phyloP scores from a whole-genome alignment of 176 grass and related monocot genomes.

The Musa schizocarpa region DNA sequence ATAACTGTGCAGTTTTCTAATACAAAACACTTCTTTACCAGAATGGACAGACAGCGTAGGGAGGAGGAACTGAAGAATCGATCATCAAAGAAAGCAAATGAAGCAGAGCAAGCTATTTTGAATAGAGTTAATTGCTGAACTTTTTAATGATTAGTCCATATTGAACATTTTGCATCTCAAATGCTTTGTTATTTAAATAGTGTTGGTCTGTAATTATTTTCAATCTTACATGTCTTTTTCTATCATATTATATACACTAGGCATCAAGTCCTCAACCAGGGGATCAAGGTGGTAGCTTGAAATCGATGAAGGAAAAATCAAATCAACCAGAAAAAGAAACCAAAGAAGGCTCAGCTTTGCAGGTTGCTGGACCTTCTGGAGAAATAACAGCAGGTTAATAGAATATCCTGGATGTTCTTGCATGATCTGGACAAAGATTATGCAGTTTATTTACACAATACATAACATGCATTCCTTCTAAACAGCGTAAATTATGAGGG shows the following conservation, averaged over 20 bases:
- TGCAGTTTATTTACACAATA: neutral
- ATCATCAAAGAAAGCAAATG: conserved; percentile 14
- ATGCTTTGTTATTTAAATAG: neutral
- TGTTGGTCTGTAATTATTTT: neutral
- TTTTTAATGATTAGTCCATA: neutral
- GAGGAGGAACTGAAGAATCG: conserved; percentile 24
- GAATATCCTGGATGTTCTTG: neutral
- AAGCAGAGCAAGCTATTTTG: conserved; percentile 15
- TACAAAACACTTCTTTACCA: neutral
- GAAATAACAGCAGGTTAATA: conserved; percentile 77
- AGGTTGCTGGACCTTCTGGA: conserved; percentile 61
- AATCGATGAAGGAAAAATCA: conserved; percentile 31
- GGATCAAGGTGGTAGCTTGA: conserved; percentile 19
- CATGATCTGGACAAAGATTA: neutral
- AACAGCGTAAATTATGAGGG: too few relatives aligned
- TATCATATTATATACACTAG: neutral
- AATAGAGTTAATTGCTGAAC: conserved; percentile 11
- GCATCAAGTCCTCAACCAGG: conserved; percentile 19
- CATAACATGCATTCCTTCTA: too few relatives aligned
- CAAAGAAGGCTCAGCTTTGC: conserved; percentile 63
- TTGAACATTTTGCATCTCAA: neutral
- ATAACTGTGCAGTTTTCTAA: neutral
- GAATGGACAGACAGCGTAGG: conserved; percentile 20
- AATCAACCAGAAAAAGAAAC: conserved; percentile 33
- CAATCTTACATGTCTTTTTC: neutral